Base-by-base conservation (phyloP, 768 basidiomycete species). In the Sporobolomyces phaffii region DNA sequence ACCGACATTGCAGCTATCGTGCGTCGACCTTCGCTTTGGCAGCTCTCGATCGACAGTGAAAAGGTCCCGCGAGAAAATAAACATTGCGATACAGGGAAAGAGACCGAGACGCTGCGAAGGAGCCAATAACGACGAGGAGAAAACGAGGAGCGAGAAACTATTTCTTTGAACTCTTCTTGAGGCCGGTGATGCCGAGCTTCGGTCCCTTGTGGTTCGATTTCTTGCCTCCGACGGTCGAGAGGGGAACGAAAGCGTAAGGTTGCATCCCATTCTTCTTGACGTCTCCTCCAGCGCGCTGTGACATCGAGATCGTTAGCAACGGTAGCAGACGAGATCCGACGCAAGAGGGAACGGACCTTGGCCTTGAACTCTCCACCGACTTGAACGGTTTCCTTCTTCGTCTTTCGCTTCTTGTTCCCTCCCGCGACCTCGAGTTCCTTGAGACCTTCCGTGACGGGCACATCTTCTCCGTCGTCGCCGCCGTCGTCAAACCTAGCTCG, bases 211-310 rank as follows among this genome's bases (percentile, higher is more conserved):
- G 41, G 60, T 63, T 60, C 41, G 60, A 58, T 62, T 75, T 73
- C 59, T 78, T 83, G 22, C 79, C 80, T 31, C 77, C 78, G 65
- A 81, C 81, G 67, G 82, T 84, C 79, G 88, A 90, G 59, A 99
- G 80, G 10, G 90, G 81, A 38, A 99, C 77, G 77, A 97, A 99
- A 22, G 90, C 91, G 76, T 91, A 98, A 6, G 96, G 96, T n/a
- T 78, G 76, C 59, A 90, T 78, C 20, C 87, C 87, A 45, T 84
- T 84, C 76, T 85, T 89, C 78, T 91, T 93, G 77, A 96, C 81
- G 76, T 98, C 96, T 11, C 96, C 96, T 36, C 89, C 90, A 28
- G 93, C 96, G 80, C 86, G 89, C 94, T 98, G 44, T 17, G n/a
- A 9, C 9, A 41, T 11, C 11, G 28, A 52, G 59, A n/a, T n/a